Evolutionary conservation across 768 basidiomycete species (phyloP), one percentile per base, ranked within the genome.

Genomic region (Xerocomellus amylosporus): DNA sequence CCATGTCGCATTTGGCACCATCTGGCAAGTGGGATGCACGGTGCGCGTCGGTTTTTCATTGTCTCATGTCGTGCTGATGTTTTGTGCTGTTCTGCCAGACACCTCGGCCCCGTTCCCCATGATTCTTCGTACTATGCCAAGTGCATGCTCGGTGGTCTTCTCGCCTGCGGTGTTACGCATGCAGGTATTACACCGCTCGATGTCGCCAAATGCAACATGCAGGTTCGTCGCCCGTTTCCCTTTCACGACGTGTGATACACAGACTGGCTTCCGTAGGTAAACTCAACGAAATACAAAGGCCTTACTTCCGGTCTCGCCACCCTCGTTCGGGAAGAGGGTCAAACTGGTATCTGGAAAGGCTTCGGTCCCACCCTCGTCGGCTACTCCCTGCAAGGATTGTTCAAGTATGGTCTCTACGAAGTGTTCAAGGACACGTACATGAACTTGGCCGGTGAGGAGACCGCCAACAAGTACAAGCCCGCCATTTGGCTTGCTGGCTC

Each of bases 381-480:
- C 59, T 95, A 95, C 79, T 91, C 93, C 9, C 81, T 93, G 64
- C 95, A 97, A 77, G 95, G 95, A 71, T 87, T 94, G 84, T 93
- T 96, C 88, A 98, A 98, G 77, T 97, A 92, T 73, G 95, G 95
- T 77, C 90, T 95, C 72, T 97, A 97, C 73, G 94, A 98, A 76
- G 72, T 89, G 68, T 98, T 95, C 89, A 98, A 96, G 81, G 94
- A 97, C 73, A 55, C 69, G 59, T 95, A 94, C 82, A 85, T 85
- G 80, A 94, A 94, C 82, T 69, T 87, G 60, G 86, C 92, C 58
- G 94, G 94, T 48, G 86, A 95, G 73, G 89, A 93, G 70, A 74
- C 81, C 38, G 70, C 88, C 24, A 73, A 80, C 52, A 85, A 91
- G 64, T 92, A 90, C 83, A 91, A 91, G 77, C 86, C 88, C 59